Conservation (phyloP, 2,329 filamentous ascomycete species). For the Aspergillus luchuensis region DNA sequence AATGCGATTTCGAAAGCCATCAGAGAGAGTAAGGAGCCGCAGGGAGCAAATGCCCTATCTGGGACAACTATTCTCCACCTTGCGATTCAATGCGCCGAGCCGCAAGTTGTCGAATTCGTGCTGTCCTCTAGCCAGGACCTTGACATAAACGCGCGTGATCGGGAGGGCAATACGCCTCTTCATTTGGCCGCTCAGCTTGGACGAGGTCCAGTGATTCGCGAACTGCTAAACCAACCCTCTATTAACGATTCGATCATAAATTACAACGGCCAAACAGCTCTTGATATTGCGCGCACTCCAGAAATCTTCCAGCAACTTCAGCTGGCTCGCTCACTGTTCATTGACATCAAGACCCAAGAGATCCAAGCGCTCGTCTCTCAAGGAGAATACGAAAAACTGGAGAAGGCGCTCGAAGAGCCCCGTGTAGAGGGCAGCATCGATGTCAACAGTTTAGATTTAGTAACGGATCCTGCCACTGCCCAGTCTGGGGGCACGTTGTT, state of each 20-base stretch:
- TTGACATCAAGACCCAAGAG: conserved; percentile 80
- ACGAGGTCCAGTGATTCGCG: conserved; percentile 74
- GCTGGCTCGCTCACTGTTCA: conserved; percentile 83
- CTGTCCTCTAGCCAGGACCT: conserved; percentile 71
- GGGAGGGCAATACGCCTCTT: conserved; percentile 90
- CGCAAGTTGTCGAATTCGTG: conserved; percentile 91
- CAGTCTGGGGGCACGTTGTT: conserved; percentile 87
- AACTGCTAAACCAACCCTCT: conserved; percentile 76
- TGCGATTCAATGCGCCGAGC: conserved; percentile 92
- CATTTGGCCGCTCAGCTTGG: conserved; percentile 86
- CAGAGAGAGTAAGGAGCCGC: conserved; percentile 57
- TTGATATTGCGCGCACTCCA: conserved; percentile 86
- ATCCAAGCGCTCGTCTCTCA: conserved; percentile 76
- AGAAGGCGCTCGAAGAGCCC: conserved; percentile 78
- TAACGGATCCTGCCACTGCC: conserved; percentile 74
- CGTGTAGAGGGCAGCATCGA: conserved; percentile 84
- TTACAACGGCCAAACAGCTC: conserved; percentile 76
- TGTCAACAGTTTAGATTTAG: conserved; percentile 87
- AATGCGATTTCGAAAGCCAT: conserved; percentile 86
- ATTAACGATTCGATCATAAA: conserved; percentile 91
- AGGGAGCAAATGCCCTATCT: conserved; percentile 45
- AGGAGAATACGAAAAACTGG: conserved; percentile 74
- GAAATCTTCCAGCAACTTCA: conserved; percentile 97
- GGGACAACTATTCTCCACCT: conserved; percentile 91
- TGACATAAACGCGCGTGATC: conserved; percentile 87